Conservation (phyloP, 2,329 filamentous ascomycete genomes). For the Talaromyces sp. region DNA sequence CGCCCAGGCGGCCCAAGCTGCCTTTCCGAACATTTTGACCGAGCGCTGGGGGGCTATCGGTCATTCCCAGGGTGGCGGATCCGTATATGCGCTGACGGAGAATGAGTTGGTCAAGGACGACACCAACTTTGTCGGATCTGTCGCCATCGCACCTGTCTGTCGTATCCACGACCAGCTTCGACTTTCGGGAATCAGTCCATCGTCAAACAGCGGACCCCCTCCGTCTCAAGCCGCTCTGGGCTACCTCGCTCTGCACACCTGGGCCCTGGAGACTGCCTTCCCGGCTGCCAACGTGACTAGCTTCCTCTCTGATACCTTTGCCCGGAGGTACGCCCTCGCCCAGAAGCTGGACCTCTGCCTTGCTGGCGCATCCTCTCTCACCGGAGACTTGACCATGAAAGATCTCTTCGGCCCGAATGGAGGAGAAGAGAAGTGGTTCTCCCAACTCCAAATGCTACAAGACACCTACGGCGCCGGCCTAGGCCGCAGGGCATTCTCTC, state of each 20-base stretch:
- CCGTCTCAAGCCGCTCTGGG: background rate
- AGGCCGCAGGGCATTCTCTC: background rate
- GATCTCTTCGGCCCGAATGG: background rate
- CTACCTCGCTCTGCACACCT: background rate
- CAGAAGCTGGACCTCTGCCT: background rate
- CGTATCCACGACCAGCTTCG: background rate
- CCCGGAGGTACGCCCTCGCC: background rate
- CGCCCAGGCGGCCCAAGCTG: background rate
- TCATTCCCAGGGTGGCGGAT: conserved; percentile 12
- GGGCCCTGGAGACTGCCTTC: background rate
- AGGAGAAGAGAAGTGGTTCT: background rate
- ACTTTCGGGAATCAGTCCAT: background rate
- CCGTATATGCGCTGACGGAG: conserved; percentile 11
- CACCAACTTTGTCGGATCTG: background rate
- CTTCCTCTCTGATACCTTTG: background rate
- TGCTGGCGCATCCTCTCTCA: background rate
- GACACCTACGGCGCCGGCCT: background rate
- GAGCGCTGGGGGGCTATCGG: conserved; percentile 8
- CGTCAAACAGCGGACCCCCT: too few relatives aligned
- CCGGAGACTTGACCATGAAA: background rate
- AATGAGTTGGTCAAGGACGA: background rate
- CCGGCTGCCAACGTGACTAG: background rate
- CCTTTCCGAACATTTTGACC: conserved; percentile 5
- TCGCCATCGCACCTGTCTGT: background rate
- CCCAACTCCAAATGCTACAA: background rate